Conservation (phyloP, 805 yeast species). For the Lipomyces oligophaga region DNA sequence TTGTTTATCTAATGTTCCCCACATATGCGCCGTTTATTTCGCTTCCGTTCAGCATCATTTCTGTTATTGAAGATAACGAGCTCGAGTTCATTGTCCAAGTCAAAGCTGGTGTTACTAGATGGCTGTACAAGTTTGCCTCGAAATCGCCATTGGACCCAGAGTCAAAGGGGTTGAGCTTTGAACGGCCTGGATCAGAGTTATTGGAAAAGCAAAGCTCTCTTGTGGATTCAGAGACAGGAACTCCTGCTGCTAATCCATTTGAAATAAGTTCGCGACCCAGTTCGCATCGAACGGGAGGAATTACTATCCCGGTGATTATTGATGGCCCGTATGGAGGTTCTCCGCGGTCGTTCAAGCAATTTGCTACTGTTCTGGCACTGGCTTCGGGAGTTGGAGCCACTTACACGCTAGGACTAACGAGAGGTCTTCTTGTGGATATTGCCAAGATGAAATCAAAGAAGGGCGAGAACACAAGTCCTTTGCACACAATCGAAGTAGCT, state of each 20-base stretch:
- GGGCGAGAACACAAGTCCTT: not conserved
- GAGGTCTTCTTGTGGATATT: conserved; percentile 1
- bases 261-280: no score
- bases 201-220: not conserved
- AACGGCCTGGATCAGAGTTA: not conserved
- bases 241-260: not conserved
- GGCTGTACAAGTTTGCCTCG: conserved; percentile 3
- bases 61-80: conserved; percentile 40
- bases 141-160: not conserved
- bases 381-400: conserved; percentile 49
- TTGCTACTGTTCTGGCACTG: conserved; percentile 42
- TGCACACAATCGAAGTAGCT: not conserved
- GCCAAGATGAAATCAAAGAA: not conserved
- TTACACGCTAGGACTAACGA: conserved; percentile 39
- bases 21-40: conserved; percentile 23
- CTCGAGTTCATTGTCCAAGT: conserved; percentile 42
- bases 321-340: conserved; percentile 49
- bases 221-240: not conserved
- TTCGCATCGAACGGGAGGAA: not conserved
- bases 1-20: conserved; percentile 25
- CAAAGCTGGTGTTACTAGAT: conserved; percentile 19
- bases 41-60: conserved; percentile 40
- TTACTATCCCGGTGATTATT: conserved; percentile 39
- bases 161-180: no score
- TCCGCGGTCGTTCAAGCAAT: conserved; percentile 43